Base-by-base conservation (phyloP, 768 basidiomycete genomes). In the Suillus paluster region DNA sequence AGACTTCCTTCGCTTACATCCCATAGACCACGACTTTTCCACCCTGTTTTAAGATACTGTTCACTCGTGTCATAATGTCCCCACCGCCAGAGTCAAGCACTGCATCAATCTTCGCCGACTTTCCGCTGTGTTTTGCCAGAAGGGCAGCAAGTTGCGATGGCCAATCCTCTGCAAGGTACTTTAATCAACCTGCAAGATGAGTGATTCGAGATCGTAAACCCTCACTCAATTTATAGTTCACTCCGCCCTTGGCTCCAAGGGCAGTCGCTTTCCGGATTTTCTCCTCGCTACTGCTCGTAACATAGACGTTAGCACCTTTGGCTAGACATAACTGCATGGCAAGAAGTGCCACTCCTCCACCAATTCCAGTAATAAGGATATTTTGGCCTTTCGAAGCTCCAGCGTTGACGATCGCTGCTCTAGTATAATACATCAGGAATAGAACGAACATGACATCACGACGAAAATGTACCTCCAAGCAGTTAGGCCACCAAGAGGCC, bases 261-360 rank as follows among this genome's bases (percentile, higher is more conserved):
- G 74, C 73, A 21, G 85, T 71, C 0, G 92, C 92, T 59, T 82
- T 85, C 53, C 77, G 73, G 52, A 95, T 86, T 78, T 95, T 95
- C 10, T 85, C 84, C 30, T 81, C 78, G 49, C 74, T 85, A 10
- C 90, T 84, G 63, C 90, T 92, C 5, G 94, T 91, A 25, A 94
- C 91, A 72, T 88, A 95, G n/a, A 94, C 91, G 38, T 83, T 83
- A 1, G 91, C 89, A 33, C 93, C 90, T 58, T 81, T 82, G 0
- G 90, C 92, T 4, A 93, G 67, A 70, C 87, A 90, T 10, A 94
- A 73, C 71, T 95, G 92, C 63, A 94, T 74, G 0, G 90, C 87
- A 44, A 86, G 67, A 33, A 95, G 79, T 0, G 94, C 94, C 42
- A 95, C 94, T 14, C 94, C 93, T 21, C 93, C 93, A 25, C 92